Evolutionary conservation across 129 eudicot species (phyloP).

Genomic region (Ambrosia artemisiifolia): DNA sequence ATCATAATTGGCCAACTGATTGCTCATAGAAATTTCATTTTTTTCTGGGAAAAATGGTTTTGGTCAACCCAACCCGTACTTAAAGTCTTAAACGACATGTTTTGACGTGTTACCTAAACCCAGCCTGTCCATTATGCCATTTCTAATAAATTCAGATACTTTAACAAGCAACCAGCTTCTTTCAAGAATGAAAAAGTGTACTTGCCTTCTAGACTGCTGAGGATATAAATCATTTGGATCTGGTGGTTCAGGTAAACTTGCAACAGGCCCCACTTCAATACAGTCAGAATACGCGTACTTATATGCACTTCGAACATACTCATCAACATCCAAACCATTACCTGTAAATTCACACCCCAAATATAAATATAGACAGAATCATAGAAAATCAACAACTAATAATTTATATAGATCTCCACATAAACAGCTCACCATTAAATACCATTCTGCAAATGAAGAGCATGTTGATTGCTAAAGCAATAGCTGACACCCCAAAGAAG

Average conservation of each 20-base stretch:
- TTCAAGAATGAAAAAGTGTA: slow-evolving; percentile 7
- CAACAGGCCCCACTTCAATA: slow-evolving; percentile 94
- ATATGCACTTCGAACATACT: slow-evolving; percentile 92
- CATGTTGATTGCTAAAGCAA: slow-evolving; percentile 97
- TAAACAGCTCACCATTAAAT: slow-evolving; percentile 68
- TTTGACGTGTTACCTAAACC: not conserved
- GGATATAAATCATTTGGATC: slow-evolving; percentile 95
- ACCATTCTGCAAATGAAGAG: slow-evolving; percentile 97
- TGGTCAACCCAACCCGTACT: not conserved
- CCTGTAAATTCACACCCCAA: slow-evolving; percentile 40
- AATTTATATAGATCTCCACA: not conserved
- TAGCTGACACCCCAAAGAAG: slow-evolving; percentile 98
- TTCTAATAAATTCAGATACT: not conserved
- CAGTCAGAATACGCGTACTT: slow-evolving; percentile 94
- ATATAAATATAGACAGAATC: not conserved
- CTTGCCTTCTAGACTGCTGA: slow-evolving; percentile 90
- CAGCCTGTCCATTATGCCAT: not conserved
- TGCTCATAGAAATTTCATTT: not conserved
- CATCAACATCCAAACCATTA: slow-evolving; percentile 94
- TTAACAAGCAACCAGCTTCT: not conserved
- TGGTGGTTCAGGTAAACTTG: slow-evolving; percentile 93
- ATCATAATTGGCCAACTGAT: not conserved
- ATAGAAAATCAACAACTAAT: not conserved
- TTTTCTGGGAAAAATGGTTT: not conserved
- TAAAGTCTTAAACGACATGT: no score